Evolutionary conservation across 306 rosid species (phyloP).

Genomic region (Spatholobus suberectus): DNA sequence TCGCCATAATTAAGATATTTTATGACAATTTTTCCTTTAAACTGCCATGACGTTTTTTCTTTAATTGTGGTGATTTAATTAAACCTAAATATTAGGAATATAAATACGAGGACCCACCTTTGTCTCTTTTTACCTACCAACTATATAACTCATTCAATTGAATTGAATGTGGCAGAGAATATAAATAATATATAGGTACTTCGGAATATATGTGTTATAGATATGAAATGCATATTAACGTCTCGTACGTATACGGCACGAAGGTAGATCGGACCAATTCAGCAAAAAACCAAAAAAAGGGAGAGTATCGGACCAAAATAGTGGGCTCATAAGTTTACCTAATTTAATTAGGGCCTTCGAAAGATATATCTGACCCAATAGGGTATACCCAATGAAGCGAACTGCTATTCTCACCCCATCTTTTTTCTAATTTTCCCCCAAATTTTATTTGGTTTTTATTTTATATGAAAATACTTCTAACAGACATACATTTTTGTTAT

Average conservation of each 20-base stretch:
- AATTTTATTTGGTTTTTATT: no score
- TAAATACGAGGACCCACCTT: neutral
- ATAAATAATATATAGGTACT: neutral
- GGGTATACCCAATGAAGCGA: neutral
- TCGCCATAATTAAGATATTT: no score
- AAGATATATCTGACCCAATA: neutral
- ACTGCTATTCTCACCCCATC: no score
- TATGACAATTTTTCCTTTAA: no score
- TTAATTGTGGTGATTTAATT: no score
- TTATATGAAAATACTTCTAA: no score
- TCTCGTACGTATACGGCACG: neutral
- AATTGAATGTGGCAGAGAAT: neutral
- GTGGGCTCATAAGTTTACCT: neutral
- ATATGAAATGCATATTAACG: neutral
- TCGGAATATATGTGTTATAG: neutral
- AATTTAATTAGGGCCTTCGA: neutral
- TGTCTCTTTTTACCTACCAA: neutral
- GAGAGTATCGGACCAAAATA: no score
- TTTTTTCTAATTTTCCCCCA: no score
- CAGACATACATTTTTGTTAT: no score
- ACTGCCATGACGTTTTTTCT: no score
- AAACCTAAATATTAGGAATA: neutral
- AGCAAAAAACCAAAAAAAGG: no score
- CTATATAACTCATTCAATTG: neutral
- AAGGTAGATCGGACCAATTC: neutral